phyloP scores from a whole-genome alignment of 163 green algal species.

The Volvox carteri region DNA sequence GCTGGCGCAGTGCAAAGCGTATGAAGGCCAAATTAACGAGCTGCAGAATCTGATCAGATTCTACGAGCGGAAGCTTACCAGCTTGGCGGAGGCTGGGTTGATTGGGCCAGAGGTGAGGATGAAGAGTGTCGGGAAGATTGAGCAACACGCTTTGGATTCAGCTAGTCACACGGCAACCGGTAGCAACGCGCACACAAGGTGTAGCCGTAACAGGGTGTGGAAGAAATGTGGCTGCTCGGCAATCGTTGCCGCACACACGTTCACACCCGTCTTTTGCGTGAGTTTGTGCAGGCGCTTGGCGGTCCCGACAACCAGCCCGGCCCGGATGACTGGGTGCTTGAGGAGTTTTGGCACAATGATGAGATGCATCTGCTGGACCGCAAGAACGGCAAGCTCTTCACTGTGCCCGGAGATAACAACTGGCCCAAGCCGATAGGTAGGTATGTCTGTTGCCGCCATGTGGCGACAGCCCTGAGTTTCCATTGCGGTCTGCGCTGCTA shows the following conservation, averaged over 20 bases:
- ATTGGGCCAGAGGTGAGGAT: not conserved
- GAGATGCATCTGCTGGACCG: constrained; percentile 66
- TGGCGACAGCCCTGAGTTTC: too few relatives aligned
- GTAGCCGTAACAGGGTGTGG: too few relatives aligned
- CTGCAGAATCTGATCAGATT: constrained; percentile 68
- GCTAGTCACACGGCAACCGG: too few relatives aligned
- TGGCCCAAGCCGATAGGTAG: constrained; percentile 62
- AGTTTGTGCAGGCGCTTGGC: not conserved
- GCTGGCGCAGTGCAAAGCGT: constrained; percentile 48
- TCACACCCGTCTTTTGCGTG: too few relatives aligned
- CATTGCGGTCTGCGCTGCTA: too few relatives aligned
- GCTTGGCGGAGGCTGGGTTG: constrained; percentile 26
- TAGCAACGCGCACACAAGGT: too few relatives aligned
- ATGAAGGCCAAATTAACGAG: constrained; percentile 69
- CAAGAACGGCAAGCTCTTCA: constrained; percentile 70
- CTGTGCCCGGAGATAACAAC: constrained; percentile 51
- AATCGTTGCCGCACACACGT: too few relatives aligned
- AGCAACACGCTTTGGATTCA: too few relatives aligned
- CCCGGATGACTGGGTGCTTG: constrained; percentile 66
- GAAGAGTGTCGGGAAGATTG: not conserved
- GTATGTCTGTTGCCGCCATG: not conserved
- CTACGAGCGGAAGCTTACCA: constrained; percentile 68
- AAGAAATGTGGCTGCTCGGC: too few relatives aligned
- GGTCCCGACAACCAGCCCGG: constrained; percentile 12
- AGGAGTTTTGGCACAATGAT: constrained; percentile 67